Conservation (phyloP, 768 basidiomycete genomes). For the Trametes maxima region DNA sequence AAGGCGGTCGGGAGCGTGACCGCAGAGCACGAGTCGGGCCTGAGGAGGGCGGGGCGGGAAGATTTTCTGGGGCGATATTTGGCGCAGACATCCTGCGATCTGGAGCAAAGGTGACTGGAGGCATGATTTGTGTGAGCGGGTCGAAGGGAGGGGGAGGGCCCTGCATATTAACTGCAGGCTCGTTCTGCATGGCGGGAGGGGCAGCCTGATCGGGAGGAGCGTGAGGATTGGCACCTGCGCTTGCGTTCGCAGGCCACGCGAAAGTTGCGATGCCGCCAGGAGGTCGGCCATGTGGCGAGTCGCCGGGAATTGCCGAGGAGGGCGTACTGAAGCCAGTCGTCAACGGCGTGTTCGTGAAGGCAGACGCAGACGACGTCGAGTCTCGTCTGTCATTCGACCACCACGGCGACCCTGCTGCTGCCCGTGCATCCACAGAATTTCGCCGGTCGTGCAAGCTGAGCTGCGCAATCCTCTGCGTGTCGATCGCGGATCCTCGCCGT, state of each 20-base stretch:
- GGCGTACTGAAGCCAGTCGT: conserved; percentile 31
- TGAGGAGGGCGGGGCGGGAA: conserved; percentile 46
- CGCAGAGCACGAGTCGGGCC: conserved; percentile 57
- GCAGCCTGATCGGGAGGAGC: conserved; percentile 38
- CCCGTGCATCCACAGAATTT: conserved; percentile 70
- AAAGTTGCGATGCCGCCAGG: conserved; percentile 68
- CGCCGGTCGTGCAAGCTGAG: conserved; percentile 78
- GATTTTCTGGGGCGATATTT: conserved; percentile 43
- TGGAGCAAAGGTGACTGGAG: conserved; percentile 56
- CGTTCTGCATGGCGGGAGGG: conserved; percentile 39
- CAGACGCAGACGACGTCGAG: conserved; percentile 57
- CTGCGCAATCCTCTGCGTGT: conserved; percentile 74
- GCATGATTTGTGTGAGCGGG: conserved; percentile 44
- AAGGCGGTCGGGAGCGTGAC: conserved; percentile 72
- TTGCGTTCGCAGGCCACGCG: conserved; percentile 56
- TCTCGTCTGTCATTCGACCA: conserved; percentile 66
- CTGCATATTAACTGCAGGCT: conserved; percentile 27
- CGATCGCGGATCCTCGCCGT: conserved; percentile 81
- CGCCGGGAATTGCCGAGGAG: conserved; percentile 58
- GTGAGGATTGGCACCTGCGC: conserved; percentile 35
- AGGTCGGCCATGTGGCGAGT: conserved; percentile 64
- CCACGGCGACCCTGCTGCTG: conserved; percentile 52
- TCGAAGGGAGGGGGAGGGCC: conserved; percentile 29
- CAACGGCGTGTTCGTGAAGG: conserved; percentile 64
- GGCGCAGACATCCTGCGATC: conserved; percentile 83